Evolutionary conservation across 2,329 filamentous ascomycete species (phyloP), one percentile per base, ranked within the genome.

Genomic region (Plenodomus biglobosus): DNA sequence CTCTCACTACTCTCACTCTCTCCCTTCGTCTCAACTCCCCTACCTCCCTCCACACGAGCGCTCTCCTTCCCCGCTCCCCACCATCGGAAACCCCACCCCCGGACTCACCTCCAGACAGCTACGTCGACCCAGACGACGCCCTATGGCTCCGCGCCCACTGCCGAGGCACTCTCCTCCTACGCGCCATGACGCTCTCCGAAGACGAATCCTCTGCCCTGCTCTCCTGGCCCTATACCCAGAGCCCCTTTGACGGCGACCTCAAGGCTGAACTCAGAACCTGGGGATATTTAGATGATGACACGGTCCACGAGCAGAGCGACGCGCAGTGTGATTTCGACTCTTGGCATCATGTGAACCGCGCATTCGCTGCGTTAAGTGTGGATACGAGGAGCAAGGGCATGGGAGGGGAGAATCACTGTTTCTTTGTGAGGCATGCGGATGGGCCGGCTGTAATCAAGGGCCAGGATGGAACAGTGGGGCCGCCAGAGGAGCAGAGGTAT

Each of bases 391-490:
- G 42, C 1, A 41, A 37, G 10, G 24, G 18, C 1, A 21, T 17
- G 13, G 51, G 46, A 18, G 53, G 53, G 2, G 45, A 45, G 8
- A 56, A 56, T 17, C 19, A 48, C 1, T 55, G 50, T 16, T 55
- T 48, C 15, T 21, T 32, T 15, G 18, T 46, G 3, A 36, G 45
- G 15, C 48, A 53, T 24, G 37, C 35, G 4, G 16, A 36, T 13
- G 41, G 48, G 5, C 37, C 41, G 8, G 34, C 40, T 2, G 36
- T 54, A 13, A 27, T 38, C 2, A 35, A 15, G 4, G 45, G 42
- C 13, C n/a, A 43, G 5, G 6, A 39, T 3, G 34, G 32, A 11
- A n/a, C n/a, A n/a, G n/a, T n/a, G n/a, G 22, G 42, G 3, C n/a
- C 38, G 3, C 46, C 46, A 3, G n/a, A 13, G 13, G 37, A 53